Evolutionary conservation across 768 basidiomycete species (phyloP).

Genomic region (Pholiota conissans): DNA sequence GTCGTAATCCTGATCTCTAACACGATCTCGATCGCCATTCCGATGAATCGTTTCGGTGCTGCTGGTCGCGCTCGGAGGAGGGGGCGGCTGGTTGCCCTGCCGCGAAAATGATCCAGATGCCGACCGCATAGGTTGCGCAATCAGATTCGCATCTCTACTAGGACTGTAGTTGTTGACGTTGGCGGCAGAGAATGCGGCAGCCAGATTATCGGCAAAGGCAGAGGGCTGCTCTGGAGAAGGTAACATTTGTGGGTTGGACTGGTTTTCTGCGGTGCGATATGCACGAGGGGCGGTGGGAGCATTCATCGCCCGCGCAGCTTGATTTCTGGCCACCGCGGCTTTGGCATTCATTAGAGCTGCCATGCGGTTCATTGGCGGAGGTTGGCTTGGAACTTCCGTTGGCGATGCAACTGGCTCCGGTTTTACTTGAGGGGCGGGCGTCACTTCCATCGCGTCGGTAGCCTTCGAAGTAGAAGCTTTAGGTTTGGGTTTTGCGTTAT

Average conservation of each 20-base stretch:
- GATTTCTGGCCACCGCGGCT: constrained; percentile 13
- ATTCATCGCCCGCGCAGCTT: constrained; percentile 9
- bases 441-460: neutral
- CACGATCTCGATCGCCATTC: neutral
- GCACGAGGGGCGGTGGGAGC: constrained; percentile 2
- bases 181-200: constrained; percentile 1
- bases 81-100: neutral
- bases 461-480: constrained; percentile 6
- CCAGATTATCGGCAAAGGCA: constrained; percentile 11
- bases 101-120: neutral
- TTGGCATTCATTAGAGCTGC: constrained; percentile 25
- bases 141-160: neutral
- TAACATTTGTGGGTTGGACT: constrained; percentile 21
- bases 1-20: constrained; percentile 8
- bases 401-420: constrained; percentile 7
- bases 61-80: constrained; percentile 3
- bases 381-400: constrained; percentile 1
- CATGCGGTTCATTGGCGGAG: constrained; percentile 17
- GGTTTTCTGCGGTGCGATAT: neutral
- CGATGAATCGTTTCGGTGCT: neutral
- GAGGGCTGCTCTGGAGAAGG: constrained; percentile 26
- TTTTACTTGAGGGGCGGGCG: constrained; percentile 10
- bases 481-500: neutral
- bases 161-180: neutral
- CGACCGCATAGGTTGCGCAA: neutral